A percentile compares a stretch with the other conserved stretches of the same genome.
These are phyloP conservation scores for Linaria vulgaris DNA, from an alignment of 257 asterid genomes.

Conservation along the genomic window DNA sequence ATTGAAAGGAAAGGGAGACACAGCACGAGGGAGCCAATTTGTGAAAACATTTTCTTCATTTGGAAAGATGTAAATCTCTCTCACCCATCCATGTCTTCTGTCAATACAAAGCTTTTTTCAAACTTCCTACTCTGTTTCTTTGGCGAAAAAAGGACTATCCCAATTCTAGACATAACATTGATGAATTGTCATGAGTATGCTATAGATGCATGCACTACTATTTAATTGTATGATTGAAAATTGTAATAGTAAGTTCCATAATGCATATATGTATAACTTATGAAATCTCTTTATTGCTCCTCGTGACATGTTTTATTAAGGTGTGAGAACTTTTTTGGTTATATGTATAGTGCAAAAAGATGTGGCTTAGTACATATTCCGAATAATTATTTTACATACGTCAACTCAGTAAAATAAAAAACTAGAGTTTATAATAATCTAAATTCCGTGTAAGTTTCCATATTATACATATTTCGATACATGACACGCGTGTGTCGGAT, in stretches of 20 bases:
- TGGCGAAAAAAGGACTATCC: background rate
- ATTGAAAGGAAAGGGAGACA: conserved; percentile 38
- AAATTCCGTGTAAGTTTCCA: no score
- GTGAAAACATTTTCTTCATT: conserved; percentile 36
- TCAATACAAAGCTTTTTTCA: conserved; percentile 25
- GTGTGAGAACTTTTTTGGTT: no score
- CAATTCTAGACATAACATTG: background rate
- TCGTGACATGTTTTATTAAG: background rate
- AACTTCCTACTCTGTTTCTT: conserved; percentile 29
- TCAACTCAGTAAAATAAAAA: no score
- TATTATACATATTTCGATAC: no score
- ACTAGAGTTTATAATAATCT: no score
- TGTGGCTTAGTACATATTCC: no score
- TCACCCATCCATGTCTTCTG: conserved; percentile 25
- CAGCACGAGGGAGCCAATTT: conserved; percentile 31
- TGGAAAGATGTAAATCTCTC: conserved; percentile 41
- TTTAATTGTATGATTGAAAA: background rate
- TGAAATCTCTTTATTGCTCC: no score
- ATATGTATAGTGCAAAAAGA: no score
- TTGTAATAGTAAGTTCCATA: background rate
- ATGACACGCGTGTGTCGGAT: no score
- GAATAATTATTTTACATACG: no score
- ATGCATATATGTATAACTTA: background rate
- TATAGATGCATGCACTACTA: background rate
- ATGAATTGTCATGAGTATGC: background rate